Conservation (phyloP, 2,329 filamentous ascomycete genomes). For the Clonostachys chloroleuca region DNA sequence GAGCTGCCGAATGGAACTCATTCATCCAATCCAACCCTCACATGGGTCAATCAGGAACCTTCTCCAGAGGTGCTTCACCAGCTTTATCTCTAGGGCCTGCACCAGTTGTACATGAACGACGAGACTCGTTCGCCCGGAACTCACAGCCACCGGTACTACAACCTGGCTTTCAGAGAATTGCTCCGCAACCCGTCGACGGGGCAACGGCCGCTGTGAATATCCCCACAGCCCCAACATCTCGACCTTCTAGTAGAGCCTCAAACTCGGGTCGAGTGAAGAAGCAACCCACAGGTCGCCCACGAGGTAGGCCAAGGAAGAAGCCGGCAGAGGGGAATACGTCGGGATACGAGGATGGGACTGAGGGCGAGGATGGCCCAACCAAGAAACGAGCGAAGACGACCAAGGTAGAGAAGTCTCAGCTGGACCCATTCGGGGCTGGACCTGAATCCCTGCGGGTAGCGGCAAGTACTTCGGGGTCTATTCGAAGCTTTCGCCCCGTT, state of each 20-base stretch:
- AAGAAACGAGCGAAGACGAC: conserved; percentile 77
- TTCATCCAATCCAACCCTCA: conserved; percentile 70
- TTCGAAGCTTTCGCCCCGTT: conserved; percentile 78
- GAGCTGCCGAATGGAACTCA: conserved; percentile 72
- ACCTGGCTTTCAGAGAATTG: conserved; percentile 19
- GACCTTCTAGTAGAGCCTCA: conserved; percentile 58
- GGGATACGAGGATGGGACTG: conserved; percentile 64
- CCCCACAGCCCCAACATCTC: conserved; percentile 32
- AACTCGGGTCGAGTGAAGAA: conserved; percentile 29
- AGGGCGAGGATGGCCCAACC: conserved; percentile 49
- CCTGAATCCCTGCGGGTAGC: conserved; percentile 83
- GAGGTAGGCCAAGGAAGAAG: conserved; percentile 52
- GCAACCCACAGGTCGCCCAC: conserved; percentile 47
- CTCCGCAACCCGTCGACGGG: conserved; percentile 22
- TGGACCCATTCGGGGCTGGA: conserved; percentile 65
- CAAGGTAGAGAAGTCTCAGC: conserved; percentile 67
- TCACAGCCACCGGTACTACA: conserved; percentile 2
- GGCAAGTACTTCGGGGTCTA: conserved; percentile 83
- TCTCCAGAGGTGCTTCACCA: conserved; percentile 27
- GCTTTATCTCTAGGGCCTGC: conserved; percentile 25
- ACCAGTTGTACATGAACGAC: conserved; percentile 8
- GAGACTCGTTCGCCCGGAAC: conserved; percentile 16
- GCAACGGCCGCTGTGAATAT: conserved; percentile 11
- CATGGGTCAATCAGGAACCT: conserved; percentile 28
- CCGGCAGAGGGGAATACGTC: conserved; percentile 63